Percentiles rank a stretch among this genome's conserved stretches.
These are phyloP conservation scores for Candida schatavii DNA, from an alignment of 805 yeast species.

Conservation along the genomic window DNA sequence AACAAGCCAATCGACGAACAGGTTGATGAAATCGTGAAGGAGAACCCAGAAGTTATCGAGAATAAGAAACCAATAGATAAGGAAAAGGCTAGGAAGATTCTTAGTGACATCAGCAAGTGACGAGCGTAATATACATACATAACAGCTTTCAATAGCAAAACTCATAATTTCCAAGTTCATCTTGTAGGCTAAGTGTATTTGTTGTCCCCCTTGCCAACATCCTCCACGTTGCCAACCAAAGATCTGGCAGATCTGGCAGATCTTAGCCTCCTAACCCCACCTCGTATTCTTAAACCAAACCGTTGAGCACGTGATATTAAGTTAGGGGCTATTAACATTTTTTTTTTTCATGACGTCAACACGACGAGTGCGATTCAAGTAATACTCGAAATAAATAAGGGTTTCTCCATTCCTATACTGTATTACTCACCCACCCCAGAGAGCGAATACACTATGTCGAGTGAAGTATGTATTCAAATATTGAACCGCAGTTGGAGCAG, in stretches of 20 bases:
- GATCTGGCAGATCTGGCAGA: no score
- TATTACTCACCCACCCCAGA: neutral
- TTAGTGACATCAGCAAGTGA: neutral
- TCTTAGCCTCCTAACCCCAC: no score
- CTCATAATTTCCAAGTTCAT: no score
- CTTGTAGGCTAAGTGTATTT: no score
- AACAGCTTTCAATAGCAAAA: neutral
- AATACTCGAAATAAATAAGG: neutral
- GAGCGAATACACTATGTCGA: conserved; percentile 12
- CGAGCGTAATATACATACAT: neutral
- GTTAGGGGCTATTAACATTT: no score
- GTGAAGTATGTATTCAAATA: conserved; percentile 21
- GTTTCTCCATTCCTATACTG: no score
- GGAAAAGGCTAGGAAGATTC: conserved; percentile 18
- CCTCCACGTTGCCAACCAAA: no score
- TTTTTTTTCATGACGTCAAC: conserved; percentile 1
- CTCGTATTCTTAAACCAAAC: no score
- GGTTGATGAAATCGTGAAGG: conserved; percentile 30
- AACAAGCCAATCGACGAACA: conserved; percentile 36
- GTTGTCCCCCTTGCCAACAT: no score
- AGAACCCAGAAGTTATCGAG: conserved; percentile 30
- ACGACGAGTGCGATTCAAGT: neutral
- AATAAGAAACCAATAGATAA: conserved; percentile 22
- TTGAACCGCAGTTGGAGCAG: neutral
- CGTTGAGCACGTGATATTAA: no score